Evolutionary conservation across 495 filamentous ascomycete genomes (phyloP), one percentile per base, ranked within the genome.

Genomic region (Corynascus novoguineensis): DNA sequence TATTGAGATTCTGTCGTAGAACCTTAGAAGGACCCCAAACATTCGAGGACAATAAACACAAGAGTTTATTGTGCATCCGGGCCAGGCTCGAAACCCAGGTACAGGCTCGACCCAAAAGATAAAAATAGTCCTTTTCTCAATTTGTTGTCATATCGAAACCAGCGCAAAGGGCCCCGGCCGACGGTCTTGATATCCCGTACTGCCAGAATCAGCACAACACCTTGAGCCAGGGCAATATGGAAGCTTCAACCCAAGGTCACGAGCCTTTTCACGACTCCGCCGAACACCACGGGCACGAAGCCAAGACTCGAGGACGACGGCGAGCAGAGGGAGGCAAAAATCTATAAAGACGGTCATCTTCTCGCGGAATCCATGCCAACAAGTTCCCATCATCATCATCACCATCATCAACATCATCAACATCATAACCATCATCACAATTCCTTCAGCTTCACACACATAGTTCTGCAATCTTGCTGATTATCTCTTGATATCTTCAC

Each of bases 51-150:
- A 54, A 32, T 44, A 22, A 27, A 45, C 14, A 38, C 28, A 38
- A n/a, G 25, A 21, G 6, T 2, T 48, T 55, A 37, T 40, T 48
- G 14, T 21, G 17, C 11, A 32, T 38, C 3, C 11, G 32, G 44
- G 0, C 53, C n/a, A 48, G 41, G 21, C 32, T 34, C 32, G 14
- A 5, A n/a, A n/a, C 44, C 53, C 53, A 37, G 53, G 53, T 48
- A 48, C 42, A 12, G 21, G 42, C 32, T 48, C 32, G 19, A 29
- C 15, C 9, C 31, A 29, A 12, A 21, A 28, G 38, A n/a, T 55
- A 55, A 55, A 48, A 55, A 55, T 55, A 55, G 53, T 6, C 9
- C 4, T 5, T n/a, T 14, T 21, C 3, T 31, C 31, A 55, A 14
- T 48, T 47, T 48, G 53, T n/a, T 15, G 17, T 19, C 48, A 55